Evolutionary conservation across 2,329 filamentous ascomycete species (phyloP), one percentile per base, ranked within the genome.

Genomic region (Boeremia exigua): DNA sequence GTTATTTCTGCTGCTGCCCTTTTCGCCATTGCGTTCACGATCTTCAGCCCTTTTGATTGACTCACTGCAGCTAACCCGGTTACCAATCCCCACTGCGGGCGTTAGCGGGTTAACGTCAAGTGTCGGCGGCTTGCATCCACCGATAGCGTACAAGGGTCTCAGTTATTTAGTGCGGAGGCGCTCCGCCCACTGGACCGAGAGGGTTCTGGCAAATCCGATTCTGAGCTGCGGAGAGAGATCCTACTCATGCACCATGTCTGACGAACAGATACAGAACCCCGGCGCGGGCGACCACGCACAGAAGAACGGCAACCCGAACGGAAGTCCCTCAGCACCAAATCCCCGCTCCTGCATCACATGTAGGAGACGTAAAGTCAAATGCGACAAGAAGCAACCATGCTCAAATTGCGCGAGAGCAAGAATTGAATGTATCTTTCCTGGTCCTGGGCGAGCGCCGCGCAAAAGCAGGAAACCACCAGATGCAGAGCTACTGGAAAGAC

Each of bases 351-450:
- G 73, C 62, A 67, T 73, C 36, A 75, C 72, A 30, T 75, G 73
- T 54, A 66, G 73, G 10, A 62, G 63, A 48, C 79, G 87, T 59
- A 89, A 90, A 74, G 89, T 92, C 50, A 88, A 88, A 67, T 92
- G 89, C 80, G 88, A 92, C 78, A 92, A 92, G 78, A 82, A 85
- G 66, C 86, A 90, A 79, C 88, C 89, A 14, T 92, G 89, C 74
- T 86, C 86, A 65, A 92, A 92, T 72, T 92, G 89, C 72, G 84
- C 84, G 37, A 85, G 88, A 61, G 88, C 87, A 36, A 79, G 87
- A 64, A 89, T 89, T 54, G 84, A 88, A 63, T 92, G 89, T 73
- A 78, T 91, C 44, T 92, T 90, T 69, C 89, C 89, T 1, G 87
- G 88, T 2, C 89, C 89, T 0, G 89, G 89, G 9, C 83, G 89